Evolutionary conservation across 768 basidiomycete genomes (phyloP).

Genomic region (Chalciporus pseudorubinellus): DNA sequence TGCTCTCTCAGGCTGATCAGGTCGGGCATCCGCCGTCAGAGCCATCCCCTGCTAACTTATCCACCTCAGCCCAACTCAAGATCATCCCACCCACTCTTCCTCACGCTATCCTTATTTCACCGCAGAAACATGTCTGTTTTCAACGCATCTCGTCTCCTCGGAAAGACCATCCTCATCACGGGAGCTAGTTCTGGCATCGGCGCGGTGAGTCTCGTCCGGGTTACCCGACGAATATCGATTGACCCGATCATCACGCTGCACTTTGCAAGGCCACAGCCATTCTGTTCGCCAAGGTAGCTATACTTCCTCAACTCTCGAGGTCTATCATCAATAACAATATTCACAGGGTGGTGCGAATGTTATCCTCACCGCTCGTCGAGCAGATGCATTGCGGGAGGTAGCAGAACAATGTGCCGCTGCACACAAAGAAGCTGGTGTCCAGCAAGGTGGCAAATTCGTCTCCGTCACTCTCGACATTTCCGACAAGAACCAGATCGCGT

Average conservation of each 20-base stretch:
- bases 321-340: neutral
- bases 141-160: slow-evolving; percentile 74
- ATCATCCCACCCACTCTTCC: neutral
- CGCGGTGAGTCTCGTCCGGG: slow-evolving; percentile 52
- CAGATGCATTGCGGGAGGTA: slow-evolving; percentile 69
- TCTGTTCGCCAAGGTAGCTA: slow-evolving; percentile 77
- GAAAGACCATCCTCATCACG: slow-evolving; percentile 85
- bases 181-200: slow-evolving; percentile 91
- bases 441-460: slow-evolving; percentile 76
- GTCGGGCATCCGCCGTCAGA: neutral
- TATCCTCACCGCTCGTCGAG: slow-evolving; percentile 78
- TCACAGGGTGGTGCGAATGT: slow-evolving; percentile 81
- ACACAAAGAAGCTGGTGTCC: slow-evolving; percentile 68
- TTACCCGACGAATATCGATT: neutral
- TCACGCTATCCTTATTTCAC: neutral
- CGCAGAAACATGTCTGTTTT: slow-evolving; percentile 66
- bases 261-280: slow-evolving; percentile 71
- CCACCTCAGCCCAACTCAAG: neutral
- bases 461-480: slow-evolving; percentile 75
- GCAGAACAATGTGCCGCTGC: slow-evolving; percentile 64
- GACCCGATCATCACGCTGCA: slow-evolving; percentile 1
- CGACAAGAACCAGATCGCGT: slow-evolving; percentile 68
- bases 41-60: neutral
- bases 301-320: neutral
- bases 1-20: neutral